Evolutionary conservation across 495 filamentous ascomycete species (phyloP).

Genomic region (Penicillium goetzii): DNA sequence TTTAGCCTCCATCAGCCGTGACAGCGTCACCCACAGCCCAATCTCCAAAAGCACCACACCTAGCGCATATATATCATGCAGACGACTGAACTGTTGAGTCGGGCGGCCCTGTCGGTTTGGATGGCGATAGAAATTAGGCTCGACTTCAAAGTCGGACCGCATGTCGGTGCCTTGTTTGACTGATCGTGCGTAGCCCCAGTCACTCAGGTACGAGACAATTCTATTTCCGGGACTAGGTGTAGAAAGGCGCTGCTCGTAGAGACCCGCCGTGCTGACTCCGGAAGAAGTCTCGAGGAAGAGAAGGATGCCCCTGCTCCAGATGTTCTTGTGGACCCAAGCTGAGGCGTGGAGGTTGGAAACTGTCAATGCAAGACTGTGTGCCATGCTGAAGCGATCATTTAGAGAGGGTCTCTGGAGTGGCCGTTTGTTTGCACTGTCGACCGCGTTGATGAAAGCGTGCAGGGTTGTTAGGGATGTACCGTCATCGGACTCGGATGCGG

Average conservation of each 20-base stretch:
- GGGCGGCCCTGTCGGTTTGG: conserved; percentile 31
- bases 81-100: conserved; percentile 27
- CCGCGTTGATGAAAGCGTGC: conserved; percentile 26
- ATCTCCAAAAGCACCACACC: conserved; percentile 47
- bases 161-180: conserved; percentile 24
- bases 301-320: conserved; percentile 33
- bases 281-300: conserved; percentile 23
- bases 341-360: conserved; percentile 31
- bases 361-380: conserved; percentile 27
- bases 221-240: conserved; percentile 5
- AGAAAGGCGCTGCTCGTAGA: conserved; percentile 14
- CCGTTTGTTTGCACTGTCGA: conserved; percentile 19
- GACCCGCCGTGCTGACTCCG: conserved; percentile 8
- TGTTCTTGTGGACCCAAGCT: conserved; percentile 37
- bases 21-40: conserved; percentile 36
- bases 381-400: conserved; percentile 32
- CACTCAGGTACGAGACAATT: conserved; percentile 26
- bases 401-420: conserved; percentile 22
- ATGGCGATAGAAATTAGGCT: conserved; percentile 38
- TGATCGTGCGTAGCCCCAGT: conserved; percentile 31
- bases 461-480: conserved; percentile 20
- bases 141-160: conserved; percentile 23
- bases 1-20: conserved; percentile 19
- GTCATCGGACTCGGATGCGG: conserved; percentile 8
- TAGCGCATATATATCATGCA: conserved; percentile 45